Evolutionary conservation across 148 eudicot genomes (phyloP).

Genomic region (Linanthus parryae): DNA sequence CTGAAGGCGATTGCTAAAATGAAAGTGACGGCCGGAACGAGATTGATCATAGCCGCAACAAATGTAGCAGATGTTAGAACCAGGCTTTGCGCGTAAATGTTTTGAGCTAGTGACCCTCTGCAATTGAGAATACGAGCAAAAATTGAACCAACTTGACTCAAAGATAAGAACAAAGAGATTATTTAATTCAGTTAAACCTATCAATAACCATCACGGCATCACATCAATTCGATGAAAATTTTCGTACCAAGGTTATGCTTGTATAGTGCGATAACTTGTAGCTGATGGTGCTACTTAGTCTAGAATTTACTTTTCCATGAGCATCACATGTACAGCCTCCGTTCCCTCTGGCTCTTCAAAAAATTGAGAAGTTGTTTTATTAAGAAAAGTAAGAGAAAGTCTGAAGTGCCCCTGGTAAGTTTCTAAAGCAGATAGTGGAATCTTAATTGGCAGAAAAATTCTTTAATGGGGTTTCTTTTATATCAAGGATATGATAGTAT

Average conservation of each 20-base stretch:
- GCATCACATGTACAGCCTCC: not conserved
- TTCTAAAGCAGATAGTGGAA: no score
- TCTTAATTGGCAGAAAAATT: no score
- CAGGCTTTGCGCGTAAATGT: conserved; percentile 43
- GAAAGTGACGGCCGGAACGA: conserved; percentile 63
- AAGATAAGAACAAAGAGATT: not conserved
- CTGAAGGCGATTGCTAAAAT: conserved; percentile 43
- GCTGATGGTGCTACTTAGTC: not conserved
- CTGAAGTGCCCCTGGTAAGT: no score
- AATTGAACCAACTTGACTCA: no score
- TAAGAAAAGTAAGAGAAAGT: no score
- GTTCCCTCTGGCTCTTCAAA: not conserved
- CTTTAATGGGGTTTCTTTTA: no score
- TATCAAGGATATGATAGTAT: no score
- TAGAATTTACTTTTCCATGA: not conserved
- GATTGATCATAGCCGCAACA: conserved; percentile 55
- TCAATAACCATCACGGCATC: not conserved
- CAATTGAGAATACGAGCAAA: not conserved
- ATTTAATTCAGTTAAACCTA: not conserved
- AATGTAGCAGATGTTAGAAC: conserved; percentile 63
- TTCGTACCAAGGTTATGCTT: no score
- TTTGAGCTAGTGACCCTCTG: conserved; percentile 55
- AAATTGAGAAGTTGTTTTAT: not conserved
- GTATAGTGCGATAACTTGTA: not conserved
- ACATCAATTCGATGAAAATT: not conserved